Base-by-base conservation (phyloP, 1,284 basidiomycete genomes). In the Leccinum pallidistipes region DNA sequence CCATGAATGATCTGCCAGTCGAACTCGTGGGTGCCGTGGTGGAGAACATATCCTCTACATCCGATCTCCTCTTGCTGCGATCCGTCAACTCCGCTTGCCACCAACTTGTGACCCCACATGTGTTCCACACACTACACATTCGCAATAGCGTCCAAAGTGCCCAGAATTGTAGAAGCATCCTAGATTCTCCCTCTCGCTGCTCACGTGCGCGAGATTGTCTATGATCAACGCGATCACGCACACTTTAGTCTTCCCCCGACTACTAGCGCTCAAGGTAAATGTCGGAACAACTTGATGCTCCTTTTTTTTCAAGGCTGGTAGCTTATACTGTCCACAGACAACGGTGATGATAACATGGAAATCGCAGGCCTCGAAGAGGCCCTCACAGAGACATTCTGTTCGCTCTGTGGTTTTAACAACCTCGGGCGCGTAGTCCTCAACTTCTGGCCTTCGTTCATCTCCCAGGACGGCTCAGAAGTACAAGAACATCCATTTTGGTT, bases 401-500 rank as follows among this genome's bases (percentile, higher is more conserved):
- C 51, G 1, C 51, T 52, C n/a, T 6, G 29, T n/a, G 51, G 51
- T 32, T 32, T 52, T 6, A 31, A 32, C n/a, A 52, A 52, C 29
- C 27, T 52, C 16, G 58, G 65, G 36, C 57, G 60, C 3, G 59
- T 73, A n/a, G 56, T 61, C 16, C 67, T 76, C 55, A 71, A 68
- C 56, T 73, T 73, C 43, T 73, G 71, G 71, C 71, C 71, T 7
- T 73, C 72, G 0, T 76, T 75, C 56, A 53, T 51, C 24, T 71
- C 73, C 11, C 64, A 70, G n/a, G 21, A 18, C 8, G 71, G 71
- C 5, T n/a, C 32, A 7, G 71, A 76, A 52, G 49, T 71, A 11
- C 65, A 58, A 10, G 74, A 73, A 16, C 65, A 71, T 12, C 73
- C 71, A 3, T 76, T 65, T 52, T 73, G 73, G 71, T 73, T 75